phyloP scores from a whole-genome alignment of 208 protist genomes.

The Trypanosoma caninum region DNA sequence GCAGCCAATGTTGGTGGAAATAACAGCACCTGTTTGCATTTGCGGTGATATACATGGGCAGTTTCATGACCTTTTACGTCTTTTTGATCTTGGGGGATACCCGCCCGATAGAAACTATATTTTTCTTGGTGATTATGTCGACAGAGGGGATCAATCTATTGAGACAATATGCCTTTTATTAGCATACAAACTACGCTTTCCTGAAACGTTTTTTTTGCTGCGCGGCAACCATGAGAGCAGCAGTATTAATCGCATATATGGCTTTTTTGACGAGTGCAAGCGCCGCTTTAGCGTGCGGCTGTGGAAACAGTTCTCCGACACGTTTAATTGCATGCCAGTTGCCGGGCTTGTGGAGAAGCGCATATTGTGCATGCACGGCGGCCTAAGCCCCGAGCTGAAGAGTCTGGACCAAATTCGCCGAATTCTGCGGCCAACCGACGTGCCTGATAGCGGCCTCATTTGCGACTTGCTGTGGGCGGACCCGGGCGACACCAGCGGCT shows the following conservation, averaged over 20 bases:
- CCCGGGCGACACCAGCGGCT: slow-evolving; percentile 92
- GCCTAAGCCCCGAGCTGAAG: slow-evolving; percentile 83
- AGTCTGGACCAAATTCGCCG: slow-evolving; percentile 88
- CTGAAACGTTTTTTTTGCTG: slow-evolving; percentile 97
- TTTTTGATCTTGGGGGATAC: slow-evolving; percentile 97
- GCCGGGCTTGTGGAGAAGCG: slow-evolving; percentile 40
- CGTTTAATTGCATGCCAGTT: slow-evolving; percentile 73
- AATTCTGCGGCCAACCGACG: slow-evolving; percentile 94
- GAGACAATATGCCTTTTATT: slow-evolving; percentile 90
- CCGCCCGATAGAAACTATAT: slow-evolving; percentile 94
- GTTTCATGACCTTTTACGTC: slow-evolving; percentile 94
- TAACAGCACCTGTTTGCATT: slow-evolving; percentile 78
- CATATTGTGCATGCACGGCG: slow-evolving; percentile 59
- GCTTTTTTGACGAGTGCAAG: slow-evolving; percentile 99
- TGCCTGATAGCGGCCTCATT: slow-evolving; percentile 96
- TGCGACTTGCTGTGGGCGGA: slow-evolving; percentile 98
- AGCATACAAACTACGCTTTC: slow-evolving; percentile 95
- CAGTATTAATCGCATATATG: slow-evolving; percentile 98
- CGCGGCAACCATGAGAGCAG: slow-evolving; percentile 98
- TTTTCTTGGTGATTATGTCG: slow-evolving; percentile 98
- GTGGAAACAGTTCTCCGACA: slow-evolving; percentile 86
- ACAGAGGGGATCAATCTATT: slow-evolving; percentile 95
- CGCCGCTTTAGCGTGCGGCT: slow-evolving; percentile 90
- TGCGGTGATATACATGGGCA: slow-evolving; percentile 97
- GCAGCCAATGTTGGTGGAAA: slow-evolving; percentile 84